phyloP scores from a whole-genome alignment of 768 basidiomycete genomes.

The Boletus subparvulus region DNA sequence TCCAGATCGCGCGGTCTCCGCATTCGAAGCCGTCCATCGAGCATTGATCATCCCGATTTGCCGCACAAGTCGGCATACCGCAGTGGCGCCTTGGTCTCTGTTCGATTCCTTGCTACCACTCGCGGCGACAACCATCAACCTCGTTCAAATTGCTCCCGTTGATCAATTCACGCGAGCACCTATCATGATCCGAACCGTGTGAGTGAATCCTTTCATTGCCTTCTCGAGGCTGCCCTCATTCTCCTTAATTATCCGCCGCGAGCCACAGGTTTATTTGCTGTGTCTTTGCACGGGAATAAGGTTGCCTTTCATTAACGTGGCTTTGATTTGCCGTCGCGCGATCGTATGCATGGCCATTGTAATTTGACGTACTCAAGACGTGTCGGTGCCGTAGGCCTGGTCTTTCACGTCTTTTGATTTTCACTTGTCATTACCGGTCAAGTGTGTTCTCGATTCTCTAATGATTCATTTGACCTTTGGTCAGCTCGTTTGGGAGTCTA shows the following conservation, averaged over 20 bases:
- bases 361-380: constrained; percentile 29
- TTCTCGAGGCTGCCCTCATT: constrained; percentile 6
- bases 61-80: constrained; percentile 17
- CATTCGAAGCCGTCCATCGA: constrained; percentile 7
- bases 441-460: constrained; percentile 5
- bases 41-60: constrained; percentile 17
- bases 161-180: not conserved
- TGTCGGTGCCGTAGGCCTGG: constrained; percentile 22
- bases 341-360: constrained; percentile 10
- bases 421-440: constrained; percentile 23
- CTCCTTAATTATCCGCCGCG: constrained; percentile 6
- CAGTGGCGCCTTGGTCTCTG: not conserved
- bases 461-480: constrained; percentile 3
- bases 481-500: not conserved
- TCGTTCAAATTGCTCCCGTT: not conserved
- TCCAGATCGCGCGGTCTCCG: constrained; percentile 27
- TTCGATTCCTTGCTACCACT: not conserved
- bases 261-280: constrained; percentile 1
- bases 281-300: constrained; percentile 21
- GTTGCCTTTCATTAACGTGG: constrained; percentile 20
- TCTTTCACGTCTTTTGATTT: constrained; percentile 22
- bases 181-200: constrained; percentile 20
- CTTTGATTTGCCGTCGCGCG: constrained; percentile 20
- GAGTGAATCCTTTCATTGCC: constrained; percentile 7
- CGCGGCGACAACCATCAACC: not conserved